Base-by-base conservation (phyloP, 352 stramenopile species). In the Globisporangium megalacanthum region DNA sequence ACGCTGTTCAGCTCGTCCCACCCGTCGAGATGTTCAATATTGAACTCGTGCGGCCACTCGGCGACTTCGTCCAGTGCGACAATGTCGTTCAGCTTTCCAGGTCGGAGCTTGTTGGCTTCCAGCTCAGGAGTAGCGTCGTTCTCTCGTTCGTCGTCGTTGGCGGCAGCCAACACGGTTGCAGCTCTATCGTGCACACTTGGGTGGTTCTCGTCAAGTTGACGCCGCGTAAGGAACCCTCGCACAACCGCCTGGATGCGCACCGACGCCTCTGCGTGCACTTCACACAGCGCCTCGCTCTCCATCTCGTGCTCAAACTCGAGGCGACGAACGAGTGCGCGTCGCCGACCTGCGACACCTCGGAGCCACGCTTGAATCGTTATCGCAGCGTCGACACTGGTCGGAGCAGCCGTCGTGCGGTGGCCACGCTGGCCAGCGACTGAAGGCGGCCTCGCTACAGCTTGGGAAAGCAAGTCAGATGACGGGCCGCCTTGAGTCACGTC, bases 1-100 rank as follows among this genome's bases (percentile, higher is more conserved):
- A 55, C n/a, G 36, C 71, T 70, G 37, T 73, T 75, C 8, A 89
- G 65, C 6, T 83, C 75, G 14, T 78, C 66, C 76, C 76, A 87
- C n/a, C 65, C 66, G 31, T 87, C 74, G 5, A 61, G 37, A 0
- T 60, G 35, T 35, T 89, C 76, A 9, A 84, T 53, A 49, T 88
- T 71, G 11, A 87, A 49, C 52, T 85, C 72, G 25, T 69, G n/a
- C 1, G 79, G 79, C 79, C 79, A 89, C 20, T 72, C 56, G 0
- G 52, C 63, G 2, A 69, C 53, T 41, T 19, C 31, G 19, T 29
- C 25, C 25, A 29, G 25, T 29, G 25, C 25, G 25, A 29, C 25
- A 29, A 29, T 29, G 25, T 29, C 25, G 25, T 29, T 29, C 25
- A 29, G 25, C 25, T 29, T 29, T 29, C 25, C 25, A 29, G 25